Conservation (phyloP, 805 yeast genomes). For the Metschnikowia similis region DNA sequence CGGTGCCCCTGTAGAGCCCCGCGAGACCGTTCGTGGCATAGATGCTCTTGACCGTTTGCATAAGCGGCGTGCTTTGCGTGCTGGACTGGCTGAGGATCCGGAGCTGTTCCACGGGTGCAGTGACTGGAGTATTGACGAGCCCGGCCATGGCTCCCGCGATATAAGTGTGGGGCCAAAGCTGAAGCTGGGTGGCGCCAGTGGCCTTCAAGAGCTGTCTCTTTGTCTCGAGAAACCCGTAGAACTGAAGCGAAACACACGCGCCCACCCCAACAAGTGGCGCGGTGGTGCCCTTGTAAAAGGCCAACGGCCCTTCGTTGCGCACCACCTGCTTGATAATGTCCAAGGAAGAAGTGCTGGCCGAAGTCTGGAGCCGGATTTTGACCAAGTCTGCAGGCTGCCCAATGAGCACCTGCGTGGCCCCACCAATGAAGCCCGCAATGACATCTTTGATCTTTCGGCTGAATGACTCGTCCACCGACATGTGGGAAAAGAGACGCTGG, state of each 20-base stretch:
- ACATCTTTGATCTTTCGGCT: constrained; percentile 38
- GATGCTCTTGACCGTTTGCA: constrained; percentile 41
- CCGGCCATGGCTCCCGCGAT: constrained; percentile 65
- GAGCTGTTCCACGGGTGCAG: constrained; percentile 64
- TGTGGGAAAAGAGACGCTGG: not conserved
- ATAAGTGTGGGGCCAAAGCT: constrained; percentile 54
- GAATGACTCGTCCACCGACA: constrained; percentile 32
- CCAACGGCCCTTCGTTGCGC: constrained; percentile 38
- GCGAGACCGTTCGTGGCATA: constrained; percentile 38
- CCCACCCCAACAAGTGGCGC: constrained; percentile 43
- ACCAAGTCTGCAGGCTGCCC: constrained; percentile 47
- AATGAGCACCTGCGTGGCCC: constrained; percentile 44
- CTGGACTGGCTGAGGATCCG: constrained; percentile 59
- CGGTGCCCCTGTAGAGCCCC: constrained; percentile 54
- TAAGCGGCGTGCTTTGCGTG: constrained; percentile 20
- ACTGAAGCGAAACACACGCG: constrained; percentile 64
- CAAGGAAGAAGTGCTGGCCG: constrained; percentile 26
- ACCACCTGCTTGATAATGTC: constrained; percentile 34
- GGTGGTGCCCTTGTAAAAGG: constrained; percentile 44
- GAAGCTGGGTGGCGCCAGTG: constrained; percentile 29
- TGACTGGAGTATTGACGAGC: constrained; percentile 56
- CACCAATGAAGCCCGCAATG: constrained; percentile 44
- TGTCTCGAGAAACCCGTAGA: constrained; percentile 68
- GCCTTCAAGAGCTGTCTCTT: constrained; percentile 49
- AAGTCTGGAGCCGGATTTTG: constrained; percentile 40